phyloP scores from a whole-genome alignment of 768 basidiomycete species.

The Mycena olivaceomarginata region DNA sequence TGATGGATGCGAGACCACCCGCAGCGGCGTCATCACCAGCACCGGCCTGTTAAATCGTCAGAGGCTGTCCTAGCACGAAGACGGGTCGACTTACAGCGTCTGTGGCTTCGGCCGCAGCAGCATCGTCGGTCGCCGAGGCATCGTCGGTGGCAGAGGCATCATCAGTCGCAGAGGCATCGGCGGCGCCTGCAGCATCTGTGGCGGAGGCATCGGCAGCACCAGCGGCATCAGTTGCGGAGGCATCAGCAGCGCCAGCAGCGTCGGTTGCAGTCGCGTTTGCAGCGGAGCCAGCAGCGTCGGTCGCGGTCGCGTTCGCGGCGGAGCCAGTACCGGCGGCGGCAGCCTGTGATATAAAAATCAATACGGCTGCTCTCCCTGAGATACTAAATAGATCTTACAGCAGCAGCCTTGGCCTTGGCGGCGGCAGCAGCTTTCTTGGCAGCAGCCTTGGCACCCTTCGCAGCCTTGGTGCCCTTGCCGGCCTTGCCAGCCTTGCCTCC shows the following conservation, averaged over 20 bases:
- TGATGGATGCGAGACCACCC: neutral
- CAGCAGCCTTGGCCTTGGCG: constrained; percentile 14
- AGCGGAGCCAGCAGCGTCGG: neutral
- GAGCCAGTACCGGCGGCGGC: neutral
- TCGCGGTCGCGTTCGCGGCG: neutral
- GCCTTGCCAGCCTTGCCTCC: no score
- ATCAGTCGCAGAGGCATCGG: neutral
- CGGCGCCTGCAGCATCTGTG: neutral
- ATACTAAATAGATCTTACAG: neutral
- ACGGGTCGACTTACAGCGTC: neutral
- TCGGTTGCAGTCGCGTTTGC: neutral
- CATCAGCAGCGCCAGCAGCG: neutral
- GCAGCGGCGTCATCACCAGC: neutral
- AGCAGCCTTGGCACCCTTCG: constrained; percentile 13
- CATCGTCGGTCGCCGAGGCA: no score
- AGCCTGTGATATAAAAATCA: neutral
- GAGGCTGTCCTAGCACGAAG: neutral
- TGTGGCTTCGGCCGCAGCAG: neutral
- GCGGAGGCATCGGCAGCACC: neutral
- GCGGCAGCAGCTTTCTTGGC: neutral
- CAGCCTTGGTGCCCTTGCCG: constrained; percentile 4
- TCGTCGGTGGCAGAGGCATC: neutral
- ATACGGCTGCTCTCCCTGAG: neutral
- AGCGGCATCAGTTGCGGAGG: neutral
- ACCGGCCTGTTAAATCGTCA: neutral